Conservation (phyloP, 768 basidiomycete genomes). For the Coprinopsis cinerea region DNA sequence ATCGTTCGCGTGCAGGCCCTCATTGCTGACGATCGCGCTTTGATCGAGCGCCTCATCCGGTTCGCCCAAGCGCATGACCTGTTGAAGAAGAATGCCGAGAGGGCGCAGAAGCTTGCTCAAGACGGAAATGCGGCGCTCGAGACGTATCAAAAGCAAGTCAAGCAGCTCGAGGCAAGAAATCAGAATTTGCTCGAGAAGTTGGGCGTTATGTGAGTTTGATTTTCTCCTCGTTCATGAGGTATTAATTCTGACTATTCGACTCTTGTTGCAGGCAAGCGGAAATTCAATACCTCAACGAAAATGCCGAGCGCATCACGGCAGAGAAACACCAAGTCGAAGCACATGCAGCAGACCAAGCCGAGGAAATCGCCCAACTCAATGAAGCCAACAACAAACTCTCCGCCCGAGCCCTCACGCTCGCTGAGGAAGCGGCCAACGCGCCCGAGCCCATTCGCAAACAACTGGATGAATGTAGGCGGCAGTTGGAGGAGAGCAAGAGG, state of each 20-base stretch:
- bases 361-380: conserved; percentile 64
- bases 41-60: conserved; percentile 79
- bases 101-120: conserved; percentile 85
- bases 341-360: conserved; percentile 65
- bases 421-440: conserved; percentile 58
- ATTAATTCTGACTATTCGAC: conserved; percentile 15
- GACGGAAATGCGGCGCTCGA: conserved; percentile 76
- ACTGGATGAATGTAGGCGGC: conserved; percentile 39
- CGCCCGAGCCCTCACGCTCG: conserved; percentile 62
- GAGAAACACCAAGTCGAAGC: conserved; percentile 71
- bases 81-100: conserved; percentile 87
- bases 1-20: conserved; percentile 73
- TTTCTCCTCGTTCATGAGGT: conserved; percentile 2
- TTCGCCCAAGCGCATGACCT: conserved; percentile 88
- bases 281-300: conserved; percentile 49
- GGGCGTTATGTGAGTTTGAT: conserved; percentile 54
- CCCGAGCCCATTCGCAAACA: conserved; percentile 48
- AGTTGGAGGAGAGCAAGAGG: conserved; percentile 55
- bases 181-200: conserved; percentile 43
- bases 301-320: conserved; percentile 49
- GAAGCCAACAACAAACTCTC: conserved; percentile 78
- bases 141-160: conserved; percentile 87
- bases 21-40: conserved; percentile 72
- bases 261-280: conserved; percentile 54
- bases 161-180: conserved; percentile 73